Conservation (phyloP, 768 basidiomycete species). For the Suillus spraguei region DNA sequence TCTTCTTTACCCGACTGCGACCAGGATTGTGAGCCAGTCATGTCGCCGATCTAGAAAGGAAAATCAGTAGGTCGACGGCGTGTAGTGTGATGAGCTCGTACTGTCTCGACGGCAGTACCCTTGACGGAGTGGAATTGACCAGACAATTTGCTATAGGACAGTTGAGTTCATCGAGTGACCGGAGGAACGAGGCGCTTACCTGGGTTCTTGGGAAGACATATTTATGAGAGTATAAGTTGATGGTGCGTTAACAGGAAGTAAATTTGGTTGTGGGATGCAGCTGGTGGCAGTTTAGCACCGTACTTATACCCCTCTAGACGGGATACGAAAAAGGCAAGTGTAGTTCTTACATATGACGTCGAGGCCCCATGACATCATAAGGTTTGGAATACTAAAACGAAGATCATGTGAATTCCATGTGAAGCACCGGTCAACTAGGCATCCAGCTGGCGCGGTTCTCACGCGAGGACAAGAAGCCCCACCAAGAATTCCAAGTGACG, state of each 20-base stretch:
- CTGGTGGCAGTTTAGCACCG: conserved; percentile 7
- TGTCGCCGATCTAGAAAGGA: conserved; percentile 39
- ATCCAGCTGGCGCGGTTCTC: background rate
- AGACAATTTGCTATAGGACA: conserved; percentile 31
- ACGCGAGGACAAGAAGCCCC: background rate
- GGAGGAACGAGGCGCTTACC: conserved; percentile 19
- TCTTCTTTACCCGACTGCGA: conserved; percentile 49
- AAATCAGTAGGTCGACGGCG: background rate
- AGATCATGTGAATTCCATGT: no score
- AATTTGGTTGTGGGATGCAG: conserved; percentile 12
- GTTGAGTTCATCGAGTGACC: background rate
- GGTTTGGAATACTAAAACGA: background rate
- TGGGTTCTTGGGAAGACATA: conserved; percentile 26
- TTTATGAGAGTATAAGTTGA: conserved; percentile 10
- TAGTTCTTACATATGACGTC: conserved; percentile 25
- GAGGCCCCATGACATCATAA: conserved; percentile 31
- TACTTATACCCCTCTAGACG: conserved; percentile 29
- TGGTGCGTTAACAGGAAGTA: background rate
- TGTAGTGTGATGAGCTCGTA: conserved; percentile 16
- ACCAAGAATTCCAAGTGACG: background rate
- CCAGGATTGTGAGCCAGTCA: conserved; percentile 47
- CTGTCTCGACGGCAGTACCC: conserved; percentile 37
- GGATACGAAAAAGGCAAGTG: conserved; percentile 33
- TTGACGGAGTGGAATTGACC: conserved; percentile 42
- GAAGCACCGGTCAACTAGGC: background rate